Evolutionary conservation across 495 filamentous ascomycete species (phyloP).

Genomic region (Hyaloscypha finlandica): DNA sequence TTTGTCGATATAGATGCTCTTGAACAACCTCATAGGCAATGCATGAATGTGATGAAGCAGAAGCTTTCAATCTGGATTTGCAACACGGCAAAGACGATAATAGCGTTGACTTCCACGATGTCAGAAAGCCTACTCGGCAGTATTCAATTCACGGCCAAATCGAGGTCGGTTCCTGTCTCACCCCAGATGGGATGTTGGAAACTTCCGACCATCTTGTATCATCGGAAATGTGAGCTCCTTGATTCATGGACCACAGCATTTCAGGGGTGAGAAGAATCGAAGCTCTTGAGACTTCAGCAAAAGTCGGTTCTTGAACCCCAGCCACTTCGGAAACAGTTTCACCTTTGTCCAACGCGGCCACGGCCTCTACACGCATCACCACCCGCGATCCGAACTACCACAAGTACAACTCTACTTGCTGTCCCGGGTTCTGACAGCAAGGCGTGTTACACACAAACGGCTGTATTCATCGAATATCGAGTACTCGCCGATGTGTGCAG

Average conservation of each 20-base stretch:
- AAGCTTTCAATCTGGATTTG: too few species aligned
- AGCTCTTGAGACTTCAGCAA: not conserved
- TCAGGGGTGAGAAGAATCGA: not conserved
- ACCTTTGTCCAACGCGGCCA: not conserved
- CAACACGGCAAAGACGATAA: too few species aligned
- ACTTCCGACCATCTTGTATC: conserved; percentile 2
- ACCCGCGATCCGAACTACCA: not conserved
- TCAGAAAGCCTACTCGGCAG: too few species aligned
- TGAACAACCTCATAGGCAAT: too few species aligned
- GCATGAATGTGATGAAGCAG: too few species aligned
- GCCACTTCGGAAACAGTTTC: not conserved
- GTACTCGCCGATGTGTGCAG: not conserved
- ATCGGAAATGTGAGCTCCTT: not conserved
- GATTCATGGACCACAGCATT: not conserved
- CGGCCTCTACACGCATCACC: not conserved
- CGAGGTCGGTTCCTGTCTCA: not conserved
- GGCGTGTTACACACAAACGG: conserved; percentile 3
- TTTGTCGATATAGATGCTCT: too few species aligned
- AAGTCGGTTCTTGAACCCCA: not conserved
- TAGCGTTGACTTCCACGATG: too few species aligned
- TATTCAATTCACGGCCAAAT: not conserved
- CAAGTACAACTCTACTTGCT: not conserved
- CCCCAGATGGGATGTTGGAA: not conserved
- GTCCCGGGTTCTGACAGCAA: not conserved
- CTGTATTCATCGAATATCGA: not conserved